Evolutionary conservation across 2,329 filamentous ascomycete species (phyloP), one percentile per base, ranked within the genome.

Genomic region (Zymoseptoria pseudotritici): DNA sequence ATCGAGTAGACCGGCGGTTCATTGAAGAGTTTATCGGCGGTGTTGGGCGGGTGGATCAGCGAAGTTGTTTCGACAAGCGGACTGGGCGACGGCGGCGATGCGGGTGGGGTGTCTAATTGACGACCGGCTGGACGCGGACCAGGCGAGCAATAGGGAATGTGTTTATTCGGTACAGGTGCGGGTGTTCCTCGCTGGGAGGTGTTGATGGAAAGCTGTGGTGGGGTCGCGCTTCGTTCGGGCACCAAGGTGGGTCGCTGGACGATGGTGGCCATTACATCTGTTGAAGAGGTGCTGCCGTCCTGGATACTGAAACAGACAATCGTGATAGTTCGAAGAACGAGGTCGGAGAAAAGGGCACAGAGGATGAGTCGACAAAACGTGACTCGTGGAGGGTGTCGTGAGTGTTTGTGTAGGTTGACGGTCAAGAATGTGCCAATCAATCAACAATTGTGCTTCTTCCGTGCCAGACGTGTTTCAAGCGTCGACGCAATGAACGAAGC

Each of bases 101-200:
- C 73, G 36, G 79, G 79, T 13, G 80, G 79, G 26, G 78, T 79
- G 53, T 76, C 71, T 36, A 76, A 66, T 80, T 81, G 68, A 79
- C 79, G 57, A 74, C 76, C 54, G 73, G 79, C 65, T 78, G 84
- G 63, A 17, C 74, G 72, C 2, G 90, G 87, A 1, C 91, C 91
- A 1, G 91, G 85, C n/a, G 91, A 88, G 75, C 91, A 96, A 67
- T 87, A 79, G n/a, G 92, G 91, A 22, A 96, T 80, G 75, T 96
- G 91, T 75, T 94, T 96, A 77, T 96, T 96, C 9, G 91, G 90
- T 2, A 81, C 69, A 22, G 94, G 80, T 6, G 88, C 78, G 19
- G 84, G 83, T 6, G 82, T 80, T 53, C 80, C 81, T 67, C 80
- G 76, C 55, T 80, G 72, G 6, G 81, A 79, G 13, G 81, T 81